A percentile compares a stretch with the other conserved stretches of the same genome.
phyloP scores from a whole-genome alignment of 768 basidiomycete species.

The Gloeophyllum trabeum region DNA sequence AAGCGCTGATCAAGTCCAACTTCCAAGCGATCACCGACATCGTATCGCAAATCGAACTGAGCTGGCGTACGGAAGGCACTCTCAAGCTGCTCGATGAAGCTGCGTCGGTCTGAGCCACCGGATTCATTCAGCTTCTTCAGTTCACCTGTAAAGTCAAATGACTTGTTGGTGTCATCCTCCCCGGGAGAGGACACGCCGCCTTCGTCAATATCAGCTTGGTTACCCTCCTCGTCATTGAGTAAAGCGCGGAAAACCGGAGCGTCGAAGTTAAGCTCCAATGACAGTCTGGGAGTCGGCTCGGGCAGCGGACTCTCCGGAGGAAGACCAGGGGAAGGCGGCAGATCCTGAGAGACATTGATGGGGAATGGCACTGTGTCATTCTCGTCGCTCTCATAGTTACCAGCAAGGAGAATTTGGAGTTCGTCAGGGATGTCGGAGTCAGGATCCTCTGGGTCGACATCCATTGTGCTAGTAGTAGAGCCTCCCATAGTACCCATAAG shows the following conservation, averaged over 20 bases:
- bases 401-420: slow-evolving; percentile 47
- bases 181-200: slow-evolving; percentile 26
- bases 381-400: slow-evolving; percentile 22
- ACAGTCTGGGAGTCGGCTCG: slow-evolving; percentile 5
- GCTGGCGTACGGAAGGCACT: slow-evolving; percentile 71
- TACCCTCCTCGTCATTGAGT: slow-evolving; percentile 32
- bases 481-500: slow-evolving; percentile 62
- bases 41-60: slow-evolving; percentile 46
- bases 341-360: slow-evolving; percentile 4
- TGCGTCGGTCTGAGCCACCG: slow-evolving; percentile 53
- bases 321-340: slow-evolving; percentile 26
- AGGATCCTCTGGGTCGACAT: slow-evolving; percentile 44
- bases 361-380: slow-evolving; percentile 30
- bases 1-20: slow-evolving; percentile 20
- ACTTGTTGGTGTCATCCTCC: slow-evolving; percentile 64
- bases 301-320: slow-evolving; percentile 33
- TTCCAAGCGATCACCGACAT: slow-evolving; percentile 22
- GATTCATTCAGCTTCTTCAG: slow-evolving; percentile 58
- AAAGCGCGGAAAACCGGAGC: slow-evolving; percentile 30
- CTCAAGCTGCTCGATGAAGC: slow-evolving; percentile 76
- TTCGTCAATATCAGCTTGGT: slow-evolving; percentile 29
- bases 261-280: slow-evolving; percentile 11
- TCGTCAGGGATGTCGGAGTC: slow-evolving; percentile 81
- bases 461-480: slow-evolving; percentile 33
- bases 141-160: slow-evolving; percentile 81